phyloP scores from a whole-genome alignment of 345 rosid genomes.

The Euphorbia pulcherrima region DNA sequence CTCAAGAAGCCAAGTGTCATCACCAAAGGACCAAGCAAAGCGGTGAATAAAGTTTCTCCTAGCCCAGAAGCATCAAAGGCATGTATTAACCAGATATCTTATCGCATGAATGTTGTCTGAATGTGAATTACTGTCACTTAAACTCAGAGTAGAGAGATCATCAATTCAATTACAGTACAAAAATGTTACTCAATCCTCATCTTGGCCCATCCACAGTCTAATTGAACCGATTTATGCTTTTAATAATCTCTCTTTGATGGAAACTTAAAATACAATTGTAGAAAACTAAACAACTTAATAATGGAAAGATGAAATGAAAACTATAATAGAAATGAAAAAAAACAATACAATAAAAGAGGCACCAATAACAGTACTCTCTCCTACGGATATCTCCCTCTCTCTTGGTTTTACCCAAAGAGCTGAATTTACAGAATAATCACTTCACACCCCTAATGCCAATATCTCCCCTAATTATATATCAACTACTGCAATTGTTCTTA shows the following conservation, averaged over 20 bases:
- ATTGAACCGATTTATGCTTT: neutral
- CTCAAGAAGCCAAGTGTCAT: conserved; percentile 47
- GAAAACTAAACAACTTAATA: too few species aligned
- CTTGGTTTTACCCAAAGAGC: too few species aligned
- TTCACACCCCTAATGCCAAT: too few species aligned
- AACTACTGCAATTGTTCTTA: too few species aligned
- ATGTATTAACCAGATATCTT: conserved; percentile 19
- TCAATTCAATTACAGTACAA: neutral
- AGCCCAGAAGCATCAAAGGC: conserved; percentile 39
- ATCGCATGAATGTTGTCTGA: neutral
- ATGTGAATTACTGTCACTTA: neutral
- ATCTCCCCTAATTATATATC: too few species aligned
- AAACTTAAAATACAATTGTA: too few species aligned
- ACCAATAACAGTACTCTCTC: too few species aligned
- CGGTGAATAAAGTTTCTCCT: conserved; percentile 43
- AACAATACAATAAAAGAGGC: too few species aligned
- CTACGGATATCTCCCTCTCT: too few species aligned
- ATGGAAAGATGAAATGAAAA: too few species aligned
- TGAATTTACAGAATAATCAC: too few species aligned
- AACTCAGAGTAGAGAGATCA: neutral
- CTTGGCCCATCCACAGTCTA: conserved; percentile 6
- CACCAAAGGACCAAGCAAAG: conserved; percentile 40
- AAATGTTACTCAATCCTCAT: neutral
- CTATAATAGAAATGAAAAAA: too few species aligned
- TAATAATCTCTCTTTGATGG: neutral